Evolutionary conservation across 192 early-diverging fungal species (phyloP), one percentile per base, ranked within the genome.

Genomic region (Mortierella hygrophila): DNA sequence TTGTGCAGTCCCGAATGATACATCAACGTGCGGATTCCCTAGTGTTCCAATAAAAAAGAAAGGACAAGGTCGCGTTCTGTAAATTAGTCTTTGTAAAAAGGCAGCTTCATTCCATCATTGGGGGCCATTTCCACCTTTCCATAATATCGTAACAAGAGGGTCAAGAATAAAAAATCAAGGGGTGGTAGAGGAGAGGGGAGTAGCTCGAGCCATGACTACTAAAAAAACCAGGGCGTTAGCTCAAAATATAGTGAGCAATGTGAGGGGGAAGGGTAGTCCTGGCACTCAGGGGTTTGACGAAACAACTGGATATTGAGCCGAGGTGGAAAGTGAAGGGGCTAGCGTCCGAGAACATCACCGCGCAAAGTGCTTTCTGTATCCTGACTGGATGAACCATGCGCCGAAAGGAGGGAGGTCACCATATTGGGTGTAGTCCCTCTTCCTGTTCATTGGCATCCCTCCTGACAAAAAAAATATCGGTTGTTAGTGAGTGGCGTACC

Each of bases 11-110:
- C 74, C n/a, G 89, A 82, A 49, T 88, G 88, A 63, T 74, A 78
- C 69, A 89, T 77, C 23, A 88, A 60, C 1, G 79, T 87, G 15
- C 55, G 68, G 70, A 90, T 83, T 3, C 88, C 89, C 89, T 90
- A 70, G 40, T 55, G 20, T 18, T 42, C 26, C 26, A 65, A 65
- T 5, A 38, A 35, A 2, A 26, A 32, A 10, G 6, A 23, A n/a
- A 72, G 38, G 47, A 74, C 35, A 16, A 89, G 74, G 38, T 79
- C 76, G 44, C 89, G 82, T 44, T 88, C 73, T n/a, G n/a, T 63
- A 46, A 88, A 68, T 47, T 91, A 73, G 49, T 83, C 78, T 68
- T 73, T 73, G 32, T 0, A 23, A 32, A 57, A 65, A 32, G 29
- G n/a, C 26, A 4, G 29, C 26, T 15, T 65, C 29, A 29, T 65